A percentile compares a stretch with the other conserved stretches of the same genome.
These are phyloP conservation scores for Cyclostephanos invisitatus DNA, from an alignment of 108 stramenopile genomes.

Conservation along the genomic window DNA sequence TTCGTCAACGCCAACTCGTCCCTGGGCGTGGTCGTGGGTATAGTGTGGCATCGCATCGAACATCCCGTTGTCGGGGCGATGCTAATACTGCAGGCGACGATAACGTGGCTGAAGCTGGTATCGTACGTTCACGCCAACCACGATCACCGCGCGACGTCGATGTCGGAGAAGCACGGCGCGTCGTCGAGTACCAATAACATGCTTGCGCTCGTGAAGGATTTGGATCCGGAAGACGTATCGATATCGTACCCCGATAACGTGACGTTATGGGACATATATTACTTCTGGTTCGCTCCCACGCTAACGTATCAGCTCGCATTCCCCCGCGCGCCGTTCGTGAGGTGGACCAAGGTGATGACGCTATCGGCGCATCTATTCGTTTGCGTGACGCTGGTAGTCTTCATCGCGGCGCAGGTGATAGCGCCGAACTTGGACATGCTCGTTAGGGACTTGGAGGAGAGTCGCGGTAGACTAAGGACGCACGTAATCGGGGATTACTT, in stretches of 20 bases:
- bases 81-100: constrained; percentile 62
- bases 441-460: constrained; percentile 63
- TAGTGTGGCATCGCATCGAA: constrained; percentile 75
- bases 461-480: constrained; percentile 46
- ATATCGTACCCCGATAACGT: constrained; percentile 75
- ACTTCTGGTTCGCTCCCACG: constrained; percentile 89
- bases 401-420: constrained; percentile 72
- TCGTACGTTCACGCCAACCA: constrained; percentile 79
- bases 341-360: constrained; percentile 51
- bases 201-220: constrained; percentile 59
- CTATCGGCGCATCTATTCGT: constrained; percentile 61
- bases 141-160: constrained; percentile 58
- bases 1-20: constrained; percentile 62
- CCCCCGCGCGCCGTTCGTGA: constrained; percentile 58
- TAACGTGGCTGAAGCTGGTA: constrained; percentile 81
- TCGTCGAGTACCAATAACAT: constrained; percentile 4
- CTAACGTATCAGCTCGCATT: constrained; percentile 87
- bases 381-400: constrained; percentile 52
- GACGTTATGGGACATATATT: constrained; percentile 73
- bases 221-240: constrained; percentile 50
- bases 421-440: constrained; percentile 60
- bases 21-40: constrained; percentile 46
- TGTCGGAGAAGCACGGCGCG: constrained; percentile 30
- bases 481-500: constrained; percentile 73
- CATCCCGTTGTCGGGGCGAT: constrained; percentile 59